Base-by-base conservation (phyloP, 208 protist species). In the Balamuthia mandrillaris region DNA sequence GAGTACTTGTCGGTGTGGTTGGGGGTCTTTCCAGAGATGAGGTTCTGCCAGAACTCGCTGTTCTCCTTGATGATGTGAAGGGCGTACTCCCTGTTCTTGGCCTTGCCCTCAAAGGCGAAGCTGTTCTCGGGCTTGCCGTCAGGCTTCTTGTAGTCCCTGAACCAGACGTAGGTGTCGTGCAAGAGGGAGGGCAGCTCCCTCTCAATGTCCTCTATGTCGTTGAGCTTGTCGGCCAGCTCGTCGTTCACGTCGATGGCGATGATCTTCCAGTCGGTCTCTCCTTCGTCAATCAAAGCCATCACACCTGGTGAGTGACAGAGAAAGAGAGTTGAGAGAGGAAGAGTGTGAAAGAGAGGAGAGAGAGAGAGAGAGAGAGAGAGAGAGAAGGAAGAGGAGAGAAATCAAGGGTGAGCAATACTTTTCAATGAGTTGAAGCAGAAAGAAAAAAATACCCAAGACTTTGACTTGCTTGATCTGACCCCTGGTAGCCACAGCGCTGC, bases 241-340 rank as follows among this genome's bases (percentile, higher is more conserved):
- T 95, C 92, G 24, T 88, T 89, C 24, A 90, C 85, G 44, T 93
- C 85, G 63, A 95, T 93, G 21, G 56, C 87, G 61, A 95, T 52
- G 44, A 95, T 86, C 83, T 93, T 94, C 93, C 89, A 93, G 72
- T 94, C 93, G 47, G 91, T 94, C 85, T 94, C 92, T 63, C 89
- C 90, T 24, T 92, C 92, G 79, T 94, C 92, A 63, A 94, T 90
- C 81, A 94, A 85, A 24, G 91, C 91, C 44, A 91, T 70, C 49
- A 87, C 68, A 66, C n/a, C n/a, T n/a, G n/a, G n/a, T n/a, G n/a
- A n/a, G n/a, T n/a, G n/a, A n/a, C n/a, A n/a, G n/a, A n/a, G n/a
- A n/a, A n/a, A n/a, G n/a, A n/a, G n/a, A n/a, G n/a, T n/a, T n/a
- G n/a, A n/a, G n/a, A n/a, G n/a, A n/a, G n/a, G n/a, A n/a, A n/a